A percentile compares a stretch with the other conserved stretches of the same genome.
phyloP scores from a whole-genome alignment of 805 yeast genomes.

The Torulaspora indica region DNA sequence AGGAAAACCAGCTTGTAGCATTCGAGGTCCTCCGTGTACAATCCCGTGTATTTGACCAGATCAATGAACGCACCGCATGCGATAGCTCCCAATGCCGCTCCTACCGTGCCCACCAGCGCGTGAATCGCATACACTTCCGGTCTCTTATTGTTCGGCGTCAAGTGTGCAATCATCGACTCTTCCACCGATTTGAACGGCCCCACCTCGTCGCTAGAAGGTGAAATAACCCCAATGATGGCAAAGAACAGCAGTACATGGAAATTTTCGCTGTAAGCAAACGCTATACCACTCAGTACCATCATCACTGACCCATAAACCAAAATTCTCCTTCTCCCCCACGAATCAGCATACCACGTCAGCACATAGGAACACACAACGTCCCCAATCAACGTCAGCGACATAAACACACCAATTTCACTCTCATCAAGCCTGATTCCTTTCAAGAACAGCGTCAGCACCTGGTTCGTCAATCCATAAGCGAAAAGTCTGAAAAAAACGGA shows the following conservation, averaged over 20 bases:
- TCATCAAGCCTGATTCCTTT: constrained; percentile 52
- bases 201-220: constrained; percentile 86
- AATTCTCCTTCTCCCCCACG: constrained; percentile 61
- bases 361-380: constrained; percentile 67
- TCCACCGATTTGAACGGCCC: constrained; percentile 88
- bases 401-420: constrained; percentile 63
- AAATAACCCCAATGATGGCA: constrained; percentile 78
- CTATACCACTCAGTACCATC: constrained; percentile 64
- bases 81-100: constrained; percentile 70
- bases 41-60: constrained; percentile 35
- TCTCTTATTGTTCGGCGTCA: constrained; percentile 59
- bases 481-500: constrained; percentile 67
- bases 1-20: constrained; percentile 57
- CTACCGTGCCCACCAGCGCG: constrained; percentile 61
- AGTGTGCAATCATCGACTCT: constrained; percentile 75
- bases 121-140: constrained; percentile 75
- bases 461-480: constrained; percentile 76
- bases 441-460: constrained; percentile 66
- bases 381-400: constrained; percentile 76
- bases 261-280: constrained; percentile 54
- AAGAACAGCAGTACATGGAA: constrained; percentile 57
- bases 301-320: constrained; percentile 58
- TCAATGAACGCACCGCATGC: constrained; percentile 58
- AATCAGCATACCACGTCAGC: constrained; percentile 74
- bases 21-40: constrained; percentile 34